phyloP scores from a whole-genome alignment of 2,329 filamentous ascomycete species.

The Xylaria sp. region DNA sequence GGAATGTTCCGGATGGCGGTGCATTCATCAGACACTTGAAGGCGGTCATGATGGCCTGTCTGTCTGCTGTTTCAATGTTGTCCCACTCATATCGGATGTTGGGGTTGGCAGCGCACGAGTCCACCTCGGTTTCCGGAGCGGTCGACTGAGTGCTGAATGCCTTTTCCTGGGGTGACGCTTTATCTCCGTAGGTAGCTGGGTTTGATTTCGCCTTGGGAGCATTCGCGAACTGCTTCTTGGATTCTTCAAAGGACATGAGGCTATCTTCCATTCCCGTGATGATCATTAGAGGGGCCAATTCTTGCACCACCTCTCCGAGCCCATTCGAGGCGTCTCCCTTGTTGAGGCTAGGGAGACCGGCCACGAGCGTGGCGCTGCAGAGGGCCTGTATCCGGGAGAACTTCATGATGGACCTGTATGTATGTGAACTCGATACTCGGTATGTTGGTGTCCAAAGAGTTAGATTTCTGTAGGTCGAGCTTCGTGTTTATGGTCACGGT shows the following conservation, averaged over 20 bases:
- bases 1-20: constrained; percentile 12
- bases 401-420: constrained; percentile 6
- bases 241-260: constrained; percentile 13
- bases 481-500: constrained; percentile 3
- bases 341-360: constrained; percentile 12
- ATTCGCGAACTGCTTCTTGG: constrained; percentile 12
- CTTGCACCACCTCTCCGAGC: not conserved
- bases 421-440: not conserved
- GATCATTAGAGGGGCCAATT: constrained; percentile 11
- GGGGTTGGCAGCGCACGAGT: constrained; percentile 15
- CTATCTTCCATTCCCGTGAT: constrained; percentile 6
- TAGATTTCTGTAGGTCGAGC: not conserved
- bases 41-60: constrained; percentile 16
- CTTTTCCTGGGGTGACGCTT: constrained; percentile 1
- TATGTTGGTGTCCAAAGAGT: not conserved
- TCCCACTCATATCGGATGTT: constrained; percentile 20
- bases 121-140: not conserved
- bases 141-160: not conserved
- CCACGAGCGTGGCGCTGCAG: constrained; percentile 15
- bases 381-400: constrained; percentile 16
- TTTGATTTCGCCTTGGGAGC: constrained; percentile 16
- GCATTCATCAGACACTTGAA: constrained; percentile 18
- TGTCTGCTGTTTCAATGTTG: constrained; percentile 14
- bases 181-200: constrained; percentile 18
- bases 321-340: not conserved